Percentiles rank a stretch among this genome's conserved stretches.
These are phyloP conservation scores for Globisporangium uncinulatum DNA, from an alignment of 352 stramenopile genomes.

Conservation along the genomic window DNA sequence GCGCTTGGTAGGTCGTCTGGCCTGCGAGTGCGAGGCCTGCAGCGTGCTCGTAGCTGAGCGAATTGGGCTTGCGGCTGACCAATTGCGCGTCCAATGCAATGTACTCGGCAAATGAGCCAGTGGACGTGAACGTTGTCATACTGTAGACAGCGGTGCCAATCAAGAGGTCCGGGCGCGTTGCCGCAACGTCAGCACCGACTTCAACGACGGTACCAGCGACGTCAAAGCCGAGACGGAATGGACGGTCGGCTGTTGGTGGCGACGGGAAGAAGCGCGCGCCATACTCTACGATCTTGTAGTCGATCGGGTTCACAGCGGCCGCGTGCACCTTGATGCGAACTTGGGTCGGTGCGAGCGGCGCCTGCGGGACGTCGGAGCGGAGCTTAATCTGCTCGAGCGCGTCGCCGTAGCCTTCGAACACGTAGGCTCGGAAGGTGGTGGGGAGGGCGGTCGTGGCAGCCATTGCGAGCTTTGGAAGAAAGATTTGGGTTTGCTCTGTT, in stretches of 20 bases:
- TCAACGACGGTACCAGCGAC: too few species aligned
- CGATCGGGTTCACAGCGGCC: conserved; percentile 25
- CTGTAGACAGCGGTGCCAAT: too few species aligned
- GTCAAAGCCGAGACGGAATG: conserved; percentile 3
- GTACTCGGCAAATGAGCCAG: too few species aligned
- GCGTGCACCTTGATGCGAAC: conserved; percentile 30
- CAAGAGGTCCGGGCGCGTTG: too few species aligned
- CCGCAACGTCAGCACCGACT: too few species aligned
- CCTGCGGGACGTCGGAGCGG: background rate
- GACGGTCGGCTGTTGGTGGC: background rate
- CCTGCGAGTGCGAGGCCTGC: conserved; percentile 13
- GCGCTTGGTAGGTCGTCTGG: conserved; percentile 21
- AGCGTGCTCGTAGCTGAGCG: conserved; percentile 19
- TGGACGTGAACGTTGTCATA: too few species aligned
- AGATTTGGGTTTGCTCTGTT: too few species aligned
- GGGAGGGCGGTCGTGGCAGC: background rate
- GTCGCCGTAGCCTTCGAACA: conserved; percentile 3
- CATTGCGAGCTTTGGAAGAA: too few species aligned
- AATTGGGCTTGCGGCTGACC: background rate
- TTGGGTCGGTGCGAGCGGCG: conserved; percentile 1
- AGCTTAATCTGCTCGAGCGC: conserved; percentile 5
- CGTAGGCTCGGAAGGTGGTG: conserved; percentile 1
- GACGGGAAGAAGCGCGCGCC: background rate
- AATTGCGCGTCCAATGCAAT: too few species aligned
- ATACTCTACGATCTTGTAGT: conserved; percentile 17